A percentile compares a stretch with the other conserved stretches of the same genome.
Conservation (phyloP, 257 asterid species). For the Rauvolfia tetraphylla region DNA sequence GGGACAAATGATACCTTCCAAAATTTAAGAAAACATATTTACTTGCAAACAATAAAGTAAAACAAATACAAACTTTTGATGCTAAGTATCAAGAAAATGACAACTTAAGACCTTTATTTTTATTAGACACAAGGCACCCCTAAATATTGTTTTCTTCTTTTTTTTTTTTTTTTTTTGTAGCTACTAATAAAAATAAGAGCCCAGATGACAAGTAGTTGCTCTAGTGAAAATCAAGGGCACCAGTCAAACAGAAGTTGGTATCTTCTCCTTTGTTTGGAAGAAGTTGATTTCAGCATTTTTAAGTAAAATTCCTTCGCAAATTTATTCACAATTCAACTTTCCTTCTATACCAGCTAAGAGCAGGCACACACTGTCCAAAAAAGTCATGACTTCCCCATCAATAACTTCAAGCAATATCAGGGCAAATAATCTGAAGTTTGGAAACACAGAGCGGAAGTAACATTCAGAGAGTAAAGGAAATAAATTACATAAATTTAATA, state of each 20-base stretch:
- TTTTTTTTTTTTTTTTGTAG: neutral
- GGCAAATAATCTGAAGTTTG: neutral
- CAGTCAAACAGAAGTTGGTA: neutral
- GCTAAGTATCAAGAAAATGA: neutral
- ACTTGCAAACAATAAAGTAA: too few relatives aligned
- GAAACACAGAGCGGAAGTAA: neutral
- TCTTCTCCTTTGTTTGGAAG: neutral
- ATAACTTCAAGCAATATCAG: neutral
- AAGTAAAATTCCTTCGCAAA: neutral
- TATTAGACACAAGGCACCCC: neutral
- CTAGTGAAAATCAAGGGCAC: neutral
- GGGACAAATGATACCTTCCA: neutral
- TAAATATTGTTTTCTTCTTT: neutral
- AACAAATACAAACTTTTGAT: neutral
- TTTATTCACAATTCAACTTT: neutral
- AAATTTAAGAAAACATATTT: too few relatives aligned
- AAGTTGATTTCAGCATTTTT: neutral
- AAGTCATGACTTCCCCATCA: neutral
- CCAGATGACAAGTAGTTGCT: neutral
- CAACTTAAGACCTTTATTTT: neutral
- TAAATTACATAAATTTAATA: neutral
- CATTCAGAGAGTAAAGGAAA: neutral
- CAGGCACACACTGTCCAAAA: neutral
- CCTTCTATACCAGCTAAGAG: neutral
- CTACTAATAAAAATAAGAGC: neutral